Conservation (phyloP, 768 basidiomycete genomes). For the Boletus huronensis region DNA sequence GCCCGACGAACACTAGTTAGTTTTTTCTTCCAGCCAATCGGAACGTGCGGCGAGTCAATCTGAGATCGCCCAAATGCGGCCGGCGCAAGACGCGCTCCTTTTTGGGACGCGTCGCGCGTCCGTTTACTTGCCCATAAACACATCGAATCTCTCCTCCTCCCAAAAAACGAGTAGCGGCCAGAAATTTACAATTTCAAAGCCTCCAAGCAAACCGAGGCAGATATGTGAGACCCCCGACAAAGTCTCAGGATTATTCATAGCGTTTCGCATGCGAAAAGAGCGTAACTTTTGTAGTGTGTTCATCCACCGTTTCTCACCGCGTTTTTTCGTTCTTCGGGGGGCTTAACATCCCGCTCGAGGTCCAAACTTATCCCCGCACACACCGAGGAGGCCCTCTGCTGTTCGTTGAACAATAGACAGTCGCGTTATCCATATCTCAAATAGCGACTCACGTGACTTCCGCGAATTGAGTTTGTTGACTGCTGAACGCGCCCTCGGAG, state of each 20-base stretch:
- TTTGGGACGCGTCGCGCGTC: slow-evolving; percentile 34
- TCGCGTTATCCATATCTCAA: slow-evolving; percentile 28
- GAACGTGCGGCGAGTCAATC: slow-evolving; percentile 23
- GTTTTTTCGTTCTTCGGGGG: slow-evolving; percentile 17
- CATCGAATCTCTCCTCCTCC: slow-evolving; percentile 25
- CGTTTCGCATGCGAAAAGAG: slow-evolving; percentile 15
- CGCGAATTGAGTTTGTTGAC: slow-evolving; percentile 40
- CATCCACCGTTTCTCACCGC: neutral
- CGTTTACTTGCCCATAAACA: slow-evolving; percentile 25
- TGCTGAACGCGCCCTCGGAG: slow-evolving; percentile 40
- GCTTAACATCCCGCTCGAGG: slow-evolving; percentile 10
- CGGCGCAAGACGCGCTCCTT: slow-evolving; percentile 40
- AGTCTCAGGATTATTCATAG: slow-evolving; percentile 13
- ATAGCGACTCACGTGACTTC: slow-evolving; percentile 36
- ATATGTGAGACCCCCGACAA: slow-evolving; percentile 15
- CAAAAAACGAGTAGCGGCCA: slow-evolving; percentile 29
- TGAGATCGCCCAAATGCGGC: slow-evolving; percentile 32
- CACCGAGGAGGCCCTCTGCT: neutral
- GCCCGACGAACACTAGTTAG: neutral
- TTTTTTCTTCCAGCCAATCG: slow-evolving; percentile 15
- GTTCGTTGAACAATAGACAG: slow-evolving; percentile 9
- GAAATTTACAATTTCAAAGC: slow-evolving; percentile 26
- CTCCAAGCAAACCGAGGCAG: slow-evolving; percentile 14
- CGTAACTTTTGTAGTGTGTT: slow-evolving; percentile 16
- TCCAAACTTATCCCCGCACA: slow-evolving; percentile 3